Base-by-base conservation (phyloP, 805 yeast genomes). In the Candida methanosorbosa region DNA sequence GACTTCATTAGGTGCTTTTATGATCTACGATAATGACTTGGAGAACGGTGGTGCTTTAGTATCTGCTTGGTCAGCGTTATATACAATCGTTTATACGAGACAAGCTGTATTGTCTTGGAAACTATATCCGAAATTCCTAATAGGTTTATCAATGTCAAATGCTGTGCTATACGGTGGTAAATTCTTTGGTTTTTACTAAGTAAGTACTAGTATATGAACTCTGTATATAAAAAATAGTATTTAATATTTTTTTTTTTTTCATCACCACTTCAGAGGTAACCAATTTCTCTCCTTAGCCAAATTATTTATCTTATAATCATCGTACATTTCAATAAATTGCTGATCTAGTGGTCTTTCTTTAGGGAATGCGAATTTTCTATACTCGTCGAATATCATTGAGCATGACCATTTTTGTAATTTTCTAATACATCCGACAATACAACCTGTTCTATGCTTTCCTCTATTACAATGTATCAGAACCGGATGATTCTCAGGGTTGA, bases 401-500 rank as follows among this genome's bases (percentile, higher is more conserved):
- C 87, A 59, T 2, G 94, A 80, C 98, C 98, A 92, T 40, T 79
- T 77, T 52, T 90, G 97, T 35, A 88, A 60, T 47, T 92, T 68
- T 40, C 98, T 63, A 23, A 92, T 68, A 51, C 96, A 90, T 3
- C 98, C 98, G 21, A 92, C 88, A 13, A 92, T 66, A 56, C 97
- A 92, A 0, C 98, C 98, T 0, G 98, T 92, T 46, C 98, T 69
- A 56, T 92, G 98, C 56, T 90, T 92, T 9, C 98, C 98, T 39
- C 96, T 65, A 59, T 92, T 92, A 60, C 98, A 92, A 57, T 92
- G 98, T 29, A 92, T 84, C 42, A 92, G 63, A 11, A 92, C 65
- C 2, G 98, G 98, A 38, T 87, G 97, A 57, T 92, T 90, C 17
- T 55, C 77, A 0, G 97, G 96, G 49, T 92, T 69, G 13, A 86